Base-by-base conservation (phyloP, 148 eudicot species). In the Rhododendron mucronatum region DNA sequence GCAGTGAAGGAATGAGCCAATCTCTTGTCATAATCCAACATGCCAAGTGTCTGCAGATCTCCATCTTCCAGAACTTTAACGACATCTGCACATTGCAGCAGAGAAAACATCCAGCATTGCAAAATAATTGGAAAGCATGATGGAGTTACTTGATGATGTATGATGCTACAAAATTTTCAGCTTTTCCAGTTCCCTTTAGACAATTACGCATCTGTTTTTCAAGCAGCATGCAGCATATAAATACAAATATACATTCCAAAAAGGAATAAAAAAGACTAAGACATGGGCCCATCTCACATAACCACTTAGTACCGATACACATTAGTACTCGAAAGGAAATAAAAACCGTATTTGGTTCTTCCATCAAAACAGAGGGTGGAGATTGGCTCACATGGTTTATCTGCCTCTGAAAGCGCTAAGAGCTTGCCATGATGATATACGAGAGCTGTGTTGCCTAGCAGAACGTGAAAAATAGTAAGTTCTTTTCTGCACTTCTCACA, bases 1-100 rank as follows among this genome's bases (percentile, higher is more conserved):
- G 99, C 99, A 71, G 99, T 95, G 86, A 97, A 95, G 55, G 93
- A 63, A 90, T 97, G 99, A 83, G 93, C 61, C 89, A 97, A 89
- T 88, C 99, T 94, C 89, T 94, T 95, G 90, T 97, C 98, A 90
- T 97, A 94, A 89, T 97, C 99, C 90, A 97, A 87, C 91, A 97
- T 82, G 88, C 99, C 99, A 85, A 95, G 90, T 75, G 99, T 97
- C 90, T 97, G 99, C 85, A 95, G 86, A 87, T 94, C 99, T 83
- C 99, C 99, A 89, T 97, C 98, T 91, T 97, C 99, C 91, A 97
- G 88, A 78, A 97, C 96, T 90, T 92, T 92, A 85, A 97, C 87
- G 67, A 85, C 99, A 89, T 97, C 99, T 95, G 88, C 50, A 87
- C 7, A 74, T 48, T 78, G 78, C 21, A 50, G 88, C 6, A 80